Percentiles rank a stretch among this genome's conserved stretches.
phyloP scores from a whole-genome alignment of 495 filamentous ascomycete species.

The Penicillium arizonense region DNA sequence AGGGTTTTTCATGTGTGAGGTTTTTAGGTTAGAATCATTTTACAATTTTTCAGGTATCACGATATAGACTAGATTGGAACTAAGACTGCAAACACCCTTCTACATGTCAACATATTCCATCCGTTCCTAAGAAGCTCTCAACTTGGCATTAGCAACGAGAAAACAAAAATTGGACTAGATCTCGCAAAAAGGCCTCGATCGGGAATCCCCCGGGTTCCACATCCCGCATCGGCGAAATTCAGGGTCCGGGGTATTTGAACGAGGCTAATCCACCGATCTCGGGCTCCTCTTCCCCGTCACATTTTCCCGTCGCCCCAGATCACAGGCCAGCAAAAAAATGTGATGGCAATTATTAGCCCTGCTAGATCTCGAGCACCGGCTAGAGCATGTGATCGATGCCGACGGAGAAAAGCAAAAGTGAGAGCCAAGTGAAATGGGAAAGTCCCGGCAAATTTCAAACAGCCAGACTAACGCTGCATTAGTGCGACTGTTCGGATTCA shows the following conservation, averaged over 20 bases:
- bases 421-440: neutral
- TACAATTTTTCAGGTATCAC: too few species aligned
- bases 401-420: slow-evolving; percentile 25
- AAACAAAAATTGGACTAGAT: too few species aligned
- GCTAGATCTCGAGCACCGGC: slow-evolving; percentile 3
- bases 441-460: too few species aligned
- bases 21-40: too few species aligned
- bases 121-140: too few species aligned
- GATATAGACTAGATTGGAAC: too few species aligned
- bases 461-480: neutral
- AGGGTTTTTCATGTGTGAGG: neutral
- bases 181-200: too few species aligned
- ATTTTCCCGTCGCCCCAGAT: slow-evolving; percentile 1
- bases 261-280: slow-evolving; percentile 1
- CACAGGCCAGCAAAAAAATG: neutral
- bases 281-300: neutral
- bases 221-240: slow-evolving; percentile 1
- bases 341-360: slow-evolving; percentile 7
- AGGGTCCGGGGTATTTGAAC: slow-evolving; percentile 6
- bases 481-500: slow-evolving; percentile 15
- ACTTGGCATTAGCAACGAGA: too few species aligned
- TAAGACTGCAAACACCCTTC: too few species aligned
- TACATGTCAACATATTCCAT: too few species aligned
- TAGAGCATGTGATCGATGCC: slow-evolving; percentile 24
- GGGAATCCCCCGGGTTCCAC: too few species aligned